Percentiles rank a stretch among this genome's conserved stretches.
Evolutionary conservation across 1,139 yeast species (phyloP).

Genomic region (Saccharomyces hybrid): DNA sequence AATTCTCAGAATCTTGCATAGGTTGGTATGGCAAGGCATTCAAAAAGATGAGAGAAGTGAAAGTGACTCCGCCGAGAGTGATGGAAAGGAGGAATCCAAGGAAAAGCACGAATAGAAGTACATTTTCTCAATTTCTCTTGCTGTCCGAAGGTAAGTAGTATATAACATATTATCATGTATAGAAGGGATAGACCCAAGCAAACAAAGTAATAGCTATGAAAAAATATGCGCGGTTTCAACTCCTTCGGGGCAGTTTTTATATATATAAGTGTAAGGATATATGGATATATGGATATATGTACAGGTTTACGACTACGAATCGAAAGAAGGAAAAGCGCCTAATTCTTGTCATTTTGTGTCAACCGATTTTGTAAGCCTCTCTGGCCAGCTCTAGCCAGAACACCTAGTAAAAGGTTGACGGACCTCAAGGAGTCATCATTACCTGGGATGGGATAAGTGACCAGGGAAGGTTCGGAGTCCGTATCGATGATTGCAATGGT

Average conservation of each 20-base stretch:
- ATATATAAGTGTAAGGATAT: not conserved
- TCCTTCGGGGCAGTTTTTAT: not conserved
- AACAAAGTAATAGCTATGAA: not conserved
- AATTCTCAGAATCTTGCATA: too few species aligned
- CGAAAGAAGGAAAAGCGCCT: not conserved
- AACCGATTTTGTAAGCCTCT: constrained; percentile 60
- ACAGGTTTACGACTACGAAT: not conserved
- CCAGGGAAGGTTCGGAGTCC: constrained; percentile 79
- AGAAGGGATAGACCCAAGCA: not conserved
- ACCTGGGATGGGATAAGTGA: constrained; percentile 92
- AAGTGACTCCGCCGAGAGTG: constrained; percentile 3
- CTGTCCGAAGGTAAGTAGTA: not conserved
- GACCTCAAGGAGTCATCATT: constrained; percentile 87
- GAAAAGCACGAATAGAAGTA: constrained; percentile 5
- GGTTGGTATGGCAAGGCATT: too few species aligned
- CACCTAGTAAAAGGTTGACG: constrained; percentile 70
- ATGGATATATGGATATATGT: not conserved
- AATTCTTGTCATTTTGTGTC: constrained; percentile 28
- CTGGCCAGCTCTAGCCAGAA: constrained; percentile 78
- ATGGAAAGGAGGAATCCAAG: constrained; percentile 9
- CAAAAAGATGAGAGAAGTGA: too few species aligned
- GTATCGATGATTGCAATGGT: constrained; percentile 93
- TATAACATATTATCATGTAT: not conserved
- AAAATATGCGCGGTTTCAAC: not conserved
- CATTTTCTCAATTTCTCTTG: not conserved